A percentile compares a stretch with the other conserved stretches of the same genome.
Conservation (phyloP, 768 basidiomycete species). For the Amanita fuliginea region DNA sequence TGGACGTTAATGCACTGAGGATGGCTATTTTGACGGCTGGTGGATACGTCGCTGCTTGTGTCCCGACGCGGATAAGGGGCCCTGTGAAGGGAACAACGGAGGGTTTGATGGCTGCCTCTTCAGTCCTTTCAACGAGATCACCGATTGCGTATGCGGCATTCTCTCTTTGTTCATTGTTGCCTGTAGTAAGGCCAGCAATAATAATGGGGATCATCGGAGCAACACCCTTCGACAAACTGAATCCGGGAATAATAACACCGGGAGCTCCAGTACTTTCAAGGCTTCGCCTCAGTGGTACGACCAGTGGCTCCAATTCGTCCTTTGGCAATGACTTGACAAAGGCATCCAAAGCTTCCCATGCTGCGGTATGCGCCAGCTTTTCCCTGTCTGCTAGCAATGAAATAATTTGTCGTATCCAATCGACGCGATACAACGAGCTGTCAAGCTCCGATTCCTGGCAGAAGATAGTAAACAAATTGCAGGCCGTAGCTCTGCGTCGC, state of each 20-base stretch:
- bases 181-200: constrained; percentile 86
- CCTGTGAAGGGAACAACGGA: constrained; percentile 95
- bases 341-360: constrained; percentile 72
- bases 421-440: constrained; percentile 74
- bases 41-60: constrained; percentile 81
- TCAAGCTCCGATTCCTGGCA: constrained; percentile 80
- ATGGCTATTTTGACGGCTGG: constrained; percentile 91
- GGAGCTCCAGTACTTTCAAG: constrained; percentile 80
- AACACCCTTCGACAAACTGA: constrained; percentile 75
- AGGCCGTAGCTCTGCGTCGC: constrained; percentile 65
- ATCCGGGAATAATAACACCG: constrained; percentile 73
- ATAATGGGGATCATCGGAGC: constrained; percentile 78
- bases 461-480: constrained; percentile 68
- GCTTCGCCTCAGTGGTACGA: constrained; percentile 79
- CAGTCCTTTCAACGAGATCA: constrained; percentile 86
- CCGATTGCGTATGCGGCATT: constrained; percentile 93
- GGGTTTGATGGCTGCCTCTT: constrained; percentile 77
- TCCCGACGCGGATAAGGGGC: constrained; percentile 90
- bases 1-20: constrained; percentile 71
- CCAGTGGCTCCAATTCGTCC: constrained; percentile 85
- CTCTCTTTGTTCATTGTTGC: constrained; percentile 91
- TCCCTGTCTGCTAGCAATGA: constrained; percentile 72
- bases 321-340: constrained; percentile 89
- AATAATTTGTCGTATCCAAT: constrained; percentile 90
- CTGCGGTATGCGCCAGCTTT: constrained; percentile 67